Base-by-base conservation (phyloP, 2,329 filamentous ascomycete genomes). In the Pleurostoma richardsiae region DNA sequence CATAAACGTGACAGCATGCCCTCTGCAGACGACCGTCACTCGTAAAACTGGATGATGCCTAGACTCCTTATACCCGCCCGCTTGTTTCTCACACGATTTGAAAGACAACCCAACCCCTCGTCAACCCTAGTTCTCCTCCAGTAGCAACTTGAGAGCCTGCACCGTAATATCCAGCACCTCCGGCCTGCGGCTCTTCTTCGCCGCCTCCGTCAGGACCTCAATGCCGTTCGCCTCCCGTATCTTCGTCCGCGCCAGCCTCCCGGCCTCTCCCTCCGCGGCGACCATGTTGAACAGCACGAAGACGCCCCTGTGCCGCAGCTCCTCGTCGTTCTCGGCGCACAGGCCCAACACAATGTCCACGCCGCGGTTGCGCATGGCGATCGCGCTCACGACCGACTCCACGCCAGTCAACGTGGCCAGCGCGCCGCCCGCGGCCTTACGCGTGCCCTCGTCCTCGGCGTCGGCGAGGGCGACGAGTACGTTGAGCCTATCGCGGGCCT, bases 401-500 rank as follows among this genome's bases (percentile, higher is more conserved):
- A 85, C 90, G 30, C 83, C 81, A 0, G 90, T 90, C 28, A 99
- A 68, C 66, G 88, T 88, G 1, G 92, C 94, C 43, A 99, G 66
- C 0, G 90, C 92, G 2, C 94, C 94, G 3, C 91, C 90, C 0
- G 94, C 91, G 0, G 90, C 94, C 42, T 84, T 82, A 30, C 92
- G 75, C 0, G 90, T 96, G 0, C 81, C 82, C 5, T 80, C 66
- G 54, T 97, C 90, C 43, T 95, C 87, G 2, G 89, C 84, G 59
- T 97, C 91, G 0, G 90, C 85, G 33, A 99, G 80, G 0, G 92
- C 94, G 10, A 96, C 78, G 1, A 99, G 72, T 38, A 97, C 82
- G 59, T 95, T 86, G 39, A 97, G 67, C 1, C 92, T 78, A 45
- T 88, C 83, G 29, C 77, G 79, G 0, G 90, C 87, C 50, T 85